Conservation (phyloP, 371 early-diverging fungal species). For the Mucor piriformis region DNA sequence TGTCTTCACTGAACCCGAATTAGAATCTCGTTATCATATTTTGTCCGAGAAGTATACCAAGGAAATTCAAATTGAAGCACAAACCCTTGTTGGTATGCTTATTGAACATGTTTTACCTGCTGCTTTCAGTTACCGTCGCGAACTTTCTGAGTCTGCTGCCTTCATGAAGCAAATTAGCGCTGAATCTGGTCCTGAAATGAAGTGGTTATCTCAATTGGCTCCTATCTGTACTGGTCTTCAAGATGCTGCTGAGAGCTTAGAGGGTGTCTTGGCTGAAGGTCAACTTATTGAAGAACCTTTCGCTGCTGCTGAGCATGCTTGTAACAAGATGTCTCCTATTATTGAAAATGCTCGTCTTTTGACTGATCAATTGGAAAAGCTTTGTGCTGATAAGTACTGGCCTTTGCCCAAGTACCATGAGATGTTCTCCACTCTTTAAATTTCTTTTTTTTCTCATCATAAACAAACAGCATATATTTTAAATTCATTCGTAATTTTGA, state of each 20-base stretch:
- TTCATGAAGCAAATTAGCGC: conserved; percentile 66
- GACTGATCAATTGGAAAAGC: conserved; percentile 81
- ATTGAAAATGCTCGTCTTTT: conserved; percentile 74
- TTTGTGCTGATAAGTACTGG: conserved; percentile 90
- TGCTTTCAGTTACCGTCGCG: conserved; percentile 84
- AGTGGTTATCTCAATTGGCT: conserved; percentile 66
- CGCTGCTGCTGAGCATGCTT: conserved; percentile 67
- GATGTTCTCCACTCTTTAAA: conserved; percentile 77
- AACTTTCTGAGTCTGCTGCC: conserved; percentile 75
- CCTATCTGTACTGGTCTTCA: conserved; percentile 63
- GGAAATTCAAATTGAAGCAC: conserved; percentile 93
- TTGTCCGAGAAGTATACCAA: conserved; percentile 94
- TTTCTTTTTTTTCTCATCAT: background rate
- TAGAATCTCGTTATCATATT: conserved; percentile 92
- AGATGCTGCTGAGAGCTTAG: conserved; percentile 54
- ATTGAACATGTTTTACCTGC: conserved; percentile 87
- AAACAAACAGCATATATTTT: background rate
- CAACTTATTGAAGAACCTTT: conserved; percentile 59
- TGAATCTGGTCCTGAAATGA: conserved; percentile 68
- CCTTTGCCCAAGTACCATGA: conserved; percentile 96
- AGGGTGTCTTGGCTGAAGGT: conserved; percentile 57
- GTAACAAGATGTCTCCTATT: conserved; percentile 61
- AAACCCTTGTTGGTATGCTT: conserved; percentile 82
- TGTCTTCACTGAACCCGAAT: conserved; percentile 86
- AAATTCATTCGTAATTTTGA: no score